Evolutionary conservation across 2,329 filamentous ascomycete genomes (phyloP), one percentile per base, ranked within the genome.

Genomic region (Aaosphaeria arxii): DNA sequence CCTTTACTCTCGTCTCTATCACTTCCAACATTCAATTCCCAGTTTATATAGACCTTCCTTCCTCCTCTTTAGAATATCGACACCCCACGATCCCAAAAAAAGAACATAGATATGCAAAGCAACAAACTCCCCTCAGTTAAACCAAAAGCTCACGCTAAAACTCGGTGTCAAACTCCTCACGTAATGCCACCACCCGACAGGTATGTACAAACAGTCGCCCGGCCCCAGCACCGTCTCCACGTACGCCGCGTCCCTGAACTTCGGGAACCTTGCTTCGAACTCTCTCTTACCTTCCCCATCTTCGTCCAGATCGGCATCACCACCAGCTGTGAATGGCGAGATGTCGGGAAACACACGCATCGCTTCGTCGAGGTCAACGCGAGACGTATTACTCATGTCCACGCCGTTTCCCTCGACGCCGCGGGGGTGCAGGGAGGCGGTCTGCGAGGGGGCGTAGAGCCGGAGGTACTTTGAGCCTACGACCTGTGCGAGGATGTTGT

Each of bases 141-240:
- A 99, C 94, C 94, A 99, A 64, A 96, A 97, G 64, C 91, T 96
- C 9, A 97, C 91, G 57, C 91, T 96, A 63, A 95, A 91, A 64
- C 92, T 96, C 17, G 89, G 83, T 48, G 84, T 90, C 61, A 97
- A 66, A 43, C 90, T 90, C 50, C 88, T 79, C 4, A 97, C 89
- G 70, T 96, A 97, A 75, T 99, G 94, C 94, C 94, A 99, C 92
- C 94, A 99, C 0, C 92, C 94, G 5, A 89, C 79, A 0, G 94
- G 94, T 45, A 99, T 89, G 66, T 96, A 94, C 45, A 99, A 67
- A 54, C 85, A 87, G 45, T 99, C 91, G 0, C 92, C 94, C 1
- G 88, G 86, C 30, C 80, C 82, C 5, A 99, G 72, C 1, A 97
- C 79, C 47, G 85, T 85, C 62, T 99, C 94, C 32, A 88, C 72